Evolutionary conservation across 257 asterid genomes (phyloP).

Genomic region (Solanum bulbocastanum): DNA sequence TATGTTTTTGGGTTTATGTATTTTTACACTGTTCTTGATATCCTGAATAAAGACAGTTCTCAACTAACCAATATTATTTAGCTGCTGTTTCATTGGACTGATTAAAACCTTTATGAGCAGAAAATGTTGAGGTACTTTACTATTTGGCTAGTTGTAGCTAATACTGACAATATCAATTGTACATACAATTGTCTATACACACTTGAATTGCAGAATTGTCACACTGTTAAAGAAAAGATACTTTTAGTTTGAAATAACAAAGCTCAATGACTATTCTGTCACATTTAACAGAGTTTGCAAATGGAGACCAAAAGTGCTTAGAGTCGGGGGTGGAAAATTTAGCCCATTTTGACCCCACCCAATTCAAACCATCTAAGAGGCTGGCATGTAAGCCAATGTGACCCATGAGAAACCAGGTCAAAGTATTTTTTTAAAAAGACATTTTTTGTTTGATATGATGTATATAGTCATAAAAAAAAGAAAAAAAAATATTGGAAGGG

Average conservation of each 20-base stretch:
- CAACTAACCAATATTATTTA: background rate
- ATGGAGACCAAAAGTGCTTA: background rate
- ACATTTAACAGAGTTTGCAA: background rate
- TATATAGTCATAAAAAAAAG: background rate
- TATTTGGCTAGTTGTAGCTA: background rate
- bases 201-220: background rate
- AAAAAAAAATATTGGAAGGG: background rate
- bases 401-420: background rate
- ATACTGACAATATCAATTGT: background rate
- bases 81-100: background rate
- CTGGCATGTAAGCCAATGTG: background rate
- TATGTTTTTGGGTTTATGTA: background rate
- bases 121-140: background rate
- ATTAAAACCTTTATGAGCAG: background rate
- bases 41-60: background rate
- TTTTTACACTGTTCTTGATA: background rate
- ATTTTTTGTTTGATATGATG: background rate
- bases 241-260: background rate
- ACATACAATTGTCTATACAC: background rate
- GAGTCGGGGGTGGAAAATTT: background rate
- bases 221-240: too few relatives aligned
- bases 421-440: background rate
- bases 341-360: background rate
- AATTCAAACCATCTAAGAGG: background rate
- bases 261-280: background rate